Evolutionary conservation across 768 basidiomycete species (phyloP).

Genomic region (Rhodotorula graminis): DNA sequence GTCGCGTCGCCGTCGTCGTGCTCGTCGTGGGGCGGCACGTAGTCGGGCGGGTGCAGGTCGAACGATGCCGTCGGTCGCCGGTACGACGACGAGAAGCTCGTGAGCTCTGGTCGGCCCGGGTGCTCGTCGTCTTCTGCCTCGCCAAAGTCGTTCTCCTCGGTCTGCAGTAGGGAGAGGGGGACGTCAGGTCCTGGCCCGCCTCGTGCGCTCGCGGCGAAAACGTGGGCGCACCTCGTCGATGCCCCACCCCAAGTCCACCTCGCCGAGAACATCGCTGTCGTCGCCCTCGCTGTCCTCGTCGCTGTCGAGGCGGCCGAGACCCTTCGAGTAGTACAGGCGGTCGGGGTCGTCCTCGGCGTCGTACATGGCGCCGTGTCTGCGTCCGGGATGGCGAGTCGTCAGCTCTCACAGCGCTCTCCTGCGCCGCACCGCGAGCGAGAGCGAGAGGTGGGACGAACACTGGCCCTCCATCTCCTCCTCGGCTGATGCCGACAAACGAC

Average conservation of each 20-base stretch:
- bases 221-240: slow-evolving; percentile 17
- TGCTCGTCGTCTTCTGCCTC: slow-evolving; percentile 11
- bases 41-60: slow-evolving; percentile 29
- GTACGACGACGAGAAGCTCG: slow-evolving; percentile 8
- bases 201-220: background rate
- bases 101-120: slow-evolving; percentile 7
- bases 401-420: background rate
- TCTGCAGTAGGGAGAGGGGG: background rate
- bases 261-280: slow-evolving; percentile 23
- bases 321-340: slow-evolving; percentile 71
- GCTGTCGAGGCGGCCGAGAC: slow-evolving; percentile 59
- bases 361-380: slow-evolving; percentile 27
- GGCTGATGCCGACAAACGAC: slow-evolving; percentile 28
- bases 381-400: background rate
- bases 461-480: slow-evolving; percentile 32
- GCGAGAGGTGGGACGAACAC: slow-evolving; percentile 2
- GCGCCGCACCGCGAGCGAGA: background rate
- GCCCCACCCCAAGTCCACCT: slow-evolving; percentile 25
- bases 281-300: slow-evolving; percentile 35
- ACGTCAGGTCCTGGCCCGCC: background rate
- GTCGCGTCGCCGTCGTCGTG: background rate
- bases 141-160: slow-evolving; percentile 17
- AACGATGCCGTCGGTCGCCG: slow-evolving; percentile 26
- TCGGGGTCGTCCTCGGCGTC: slow-evolving; percentile 61
- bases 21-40: slow-evolving; percentile 4